Evolutionary conservation across 2,329 filamentous ascomycete species (phyloP).

Genomic region (Scortechinia acanthostroma): DNA sequence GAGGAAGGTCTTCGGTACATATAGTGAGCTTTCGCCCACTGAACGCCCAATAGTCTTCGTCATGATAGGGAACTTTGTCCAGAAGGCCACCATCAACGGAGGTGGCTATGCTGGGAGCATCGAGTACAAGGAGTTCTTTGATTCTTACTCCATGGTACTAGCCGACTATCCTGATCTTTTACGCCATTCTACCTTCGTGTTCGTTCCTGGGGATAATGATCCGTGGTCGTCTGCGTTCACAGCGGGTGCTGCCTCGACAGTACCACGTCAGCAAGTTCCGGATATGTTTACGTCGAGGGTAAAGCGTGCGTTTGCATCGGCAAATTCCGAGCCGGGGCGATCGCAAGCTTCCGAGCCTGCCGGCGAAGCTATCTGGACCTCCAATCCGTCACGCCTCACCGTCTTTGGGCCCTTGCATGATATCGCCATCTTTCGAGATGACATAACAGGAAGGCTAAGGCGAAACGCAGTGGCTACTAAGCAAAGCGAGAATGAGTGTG

Average conservation of each 20-base stretch:
- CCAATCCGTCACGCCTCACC: slow-evolving; percentile 74
- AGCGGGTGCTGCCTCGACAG: slow-evolving; percentile 62
- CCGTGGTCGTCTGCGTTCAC: slow-evolving; percentile 89
- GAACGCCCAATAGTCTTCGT: slow-evolving; percentile 73
- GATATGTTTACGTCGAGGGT: slow-evolving; percentile 86
- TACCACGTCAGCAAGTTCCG: slow-evolving; percentile 70
- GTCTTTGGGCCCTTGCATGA: slow-evolving; percentile 86
- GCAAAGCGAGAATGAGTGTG: not conserved
- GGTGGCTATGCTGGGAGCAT: slow-evolving; percentile 70
- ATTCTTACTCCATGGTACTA: slow-evolving; percentile 74
- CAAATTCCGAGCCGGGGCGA: slow-evolving; percentile 62
- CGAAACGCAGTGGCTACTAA: slow-evolving; percentile 71
- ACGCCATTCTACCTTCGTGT: slow-evolving; percentile 75
- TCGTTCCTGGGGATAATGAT: slow-evolving; percentile 93
- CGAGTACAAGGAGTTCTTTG: slow-evolving; percentile 94
- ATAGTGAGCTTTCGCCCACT: slow-evolving; percentile 57
- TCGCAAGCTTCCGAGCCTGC: slow-evolving; percentile 34
- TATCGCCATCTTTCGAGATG: slow-evolving; percentile 79
- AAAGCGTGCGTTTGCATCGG: slow-evolving; percentile 70
- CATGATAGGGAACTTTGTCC: slow-evolving; percentile 77
- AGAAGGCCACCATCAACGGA: slow-evolving; percentile 57
- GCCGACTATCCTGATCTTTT: slow-evolving; percentile 78
- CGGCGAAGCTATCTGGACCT: slow-evolving; percentile 77
- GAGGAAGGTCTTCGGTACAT: slow-evolving; percentile 69
- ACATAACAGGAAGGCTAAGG: slow-evolving; percentile 73